phyloP scores from a whole-genome alignment of 306 rosid genomes.

The Inga leiocalycina region DNA sequence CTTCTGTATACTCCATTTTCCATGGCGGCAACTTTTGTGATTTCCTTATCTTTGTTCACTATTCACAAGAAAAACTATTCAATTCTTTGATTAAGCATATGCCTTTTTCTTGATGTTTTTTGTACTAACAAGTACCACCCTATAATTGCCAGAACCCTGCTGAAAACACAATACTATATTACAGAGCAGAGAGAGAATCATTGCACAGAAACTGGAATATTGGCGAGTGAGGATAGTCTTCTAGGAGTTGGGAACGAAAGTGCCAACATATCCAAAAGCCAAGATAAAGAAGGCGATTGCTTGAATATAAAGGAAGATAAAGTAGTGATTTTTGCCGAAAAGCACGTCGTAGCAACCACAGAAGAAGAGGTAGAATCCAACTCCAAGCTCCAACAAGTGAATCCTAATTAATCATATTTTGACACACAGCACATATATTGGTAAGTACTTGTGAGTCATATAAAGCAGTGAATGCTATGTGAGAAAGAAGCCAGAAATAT shows the following conservation, averaged over 20 bases:
- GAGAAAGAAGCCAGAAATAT: background rate
- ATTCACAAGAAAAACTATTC: constrained; percentile 59
- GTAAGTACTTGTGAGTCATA: background rate
- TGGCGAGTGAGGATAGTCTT: constrained; percentile 32
- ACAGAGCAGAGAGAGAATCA: constrained; percentile 35
- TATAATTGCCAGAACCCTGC: constrained; percentile 38
- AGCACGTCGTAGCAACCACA: constrained; percentile 69
- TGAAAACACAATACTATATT: constrained; percentile 36
- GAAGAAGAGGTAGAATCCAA: constrained; percentile 75
- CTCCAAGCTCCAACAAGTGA: constrained; percentile 74
- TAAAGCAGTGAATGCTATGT: background rate
- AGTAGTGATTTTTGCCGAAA: constrained; percentile 81
- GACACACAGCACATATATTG: constrained; percentile 24
- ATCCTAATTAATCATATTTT: constrained; percentile 55
- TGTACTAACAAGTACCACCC: constrained; percentile 49
- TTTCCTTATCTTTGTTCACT: constrained; percentile 44
- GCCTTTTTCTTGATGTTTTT: too few relatives aligned
- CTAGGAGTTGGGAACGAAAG: constrained; percentile 73
- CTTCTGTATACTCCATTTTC: constrained; percentile 38
- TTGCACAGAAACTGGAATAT: constrained; percentile 22
- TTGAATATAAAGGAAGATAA: constrained; percentile 76
- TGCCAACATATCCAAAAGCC: constrained; percentile 90
- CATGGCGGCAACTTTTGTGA: constrained; percentile 43
- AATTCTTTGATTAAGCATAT: constrained; percentile 51
- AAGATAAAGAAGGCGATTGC: constrained; percentile 72